Base-by-base conservation (phyloP, 129 eudicot genomes). In the Chrysanthemum seticuspe region DNA sequence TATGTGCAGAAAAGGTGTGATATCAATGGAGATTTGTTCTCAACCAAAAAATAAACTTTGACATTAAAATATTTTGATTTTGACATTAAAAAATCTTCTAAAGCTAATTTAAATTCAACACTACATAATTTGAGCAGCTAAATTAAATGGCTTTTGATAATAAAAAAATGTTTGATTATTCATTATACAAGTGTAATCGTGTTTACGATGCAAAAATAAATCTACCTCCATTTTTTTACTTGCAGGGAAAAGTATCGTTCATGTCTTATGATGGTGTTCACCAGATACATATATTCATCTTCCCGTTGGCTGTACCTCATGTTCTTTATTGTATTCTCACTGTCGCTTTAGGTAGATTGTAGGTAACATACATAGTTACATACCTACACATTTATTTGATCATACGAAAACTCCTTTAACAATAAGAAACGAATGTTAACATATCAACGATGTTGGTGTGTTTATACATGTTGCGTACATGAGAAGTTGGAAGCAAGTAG, bases 251-350 rank as follows among this genome's bases (percentile, higher is more conserved):
- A 67, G 96, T 87, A 7, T 76, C 96, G 7, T 83, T 90, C 74
- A 71, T 89, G 45, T 89, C 92, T 0, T 15, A 75, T 1, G 88
- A 80, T 14, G 92, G 85, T 14, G 82, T 89, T 58, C 88, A 89
- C 65, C 92, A 89, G 47, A 81, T 89, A 12, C 96, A 89, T 52
- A 84, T 89, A 54, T 87, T 89, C 83, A 87, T 89, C 40, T 89
- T 89, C 70, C 87, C 85, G 5, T 66, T 89, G 83, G 88, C 92
- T 19, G 78, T 85, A 27, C 83, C 81, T 66, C 92, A 87, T 59
- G 89, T 89, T 40, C 67, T 82, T 16, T 80, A 76, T 48, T 77
- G 89, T 40, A 25, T 87, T 45, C 74, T 82, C 73, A 89, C 92
- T 16, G 45, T 84, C 81, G 81, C 87, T 13, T 64, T 89, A 60